Conservation (phyloP, 2,329 filamentous ascomycete genomes). For the Fusarium devonianum region DNA sequence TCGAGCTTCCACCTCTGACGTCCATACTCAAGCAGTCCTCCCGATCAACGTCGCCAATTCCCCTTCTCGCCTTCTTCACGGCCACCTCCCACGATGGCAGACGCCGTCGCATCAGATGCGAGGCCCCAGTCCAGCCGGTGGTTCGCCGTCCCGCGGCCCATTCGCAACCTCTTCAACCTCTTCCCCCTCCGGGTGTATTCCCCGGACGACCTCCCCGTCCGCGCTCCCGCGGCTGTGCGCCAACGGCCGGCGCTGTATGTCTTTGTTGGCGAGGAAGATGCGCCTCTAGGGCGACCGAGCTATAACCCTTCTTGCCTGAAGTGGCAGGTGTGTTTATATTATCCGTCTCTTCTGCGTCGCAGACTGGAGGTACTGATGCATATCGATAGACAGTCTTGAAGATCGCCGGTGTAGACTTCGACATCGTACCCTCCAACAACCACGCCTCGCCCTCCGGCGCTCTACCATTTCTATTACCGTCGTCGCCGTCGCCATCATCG, state of each 20-base stretch:
- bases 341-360: neutral
- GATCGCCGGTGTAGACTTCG: constrained; percentile 74
- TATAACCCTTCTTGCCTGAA: constrained; percentile 94
- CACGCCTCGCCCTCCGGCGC: constrained; percentile 89
- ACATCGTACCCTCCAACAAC: constrained; percentile 78
- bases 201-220: constrained; percentile 75
- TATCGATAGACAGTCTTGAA: constrained; percentile 77
- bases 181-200: constrained; percentile 83
- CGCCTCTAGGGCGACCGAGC: constrained; percentile 69
- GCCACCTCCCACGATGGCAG: constrained; percentile 22
- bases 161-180: constrained; percentile 82
- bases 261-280: constrained; percentile 74
- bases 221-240: constrained; percentile 54
- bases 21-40: neutral
- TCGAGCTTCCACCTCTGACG: constrained; percentile 20
- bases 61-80: no score
- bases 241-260: constrained; percentile 71
- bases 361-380: neutral
- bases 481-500: constrained; percentile 41
- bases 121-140: constrained; percentile 42
- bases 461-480: constrained; percentile 84
- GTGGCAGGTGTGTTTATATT: constrained; percentile 77
- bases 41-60: neutral
- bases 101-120: constrained; percentile 10
- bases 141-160: constrained; percentile 72